Evolutionary conservation across 2,329 filamentous ascomycete species (phyloP).

Genomic region (Cadophora gregata): DNA sequence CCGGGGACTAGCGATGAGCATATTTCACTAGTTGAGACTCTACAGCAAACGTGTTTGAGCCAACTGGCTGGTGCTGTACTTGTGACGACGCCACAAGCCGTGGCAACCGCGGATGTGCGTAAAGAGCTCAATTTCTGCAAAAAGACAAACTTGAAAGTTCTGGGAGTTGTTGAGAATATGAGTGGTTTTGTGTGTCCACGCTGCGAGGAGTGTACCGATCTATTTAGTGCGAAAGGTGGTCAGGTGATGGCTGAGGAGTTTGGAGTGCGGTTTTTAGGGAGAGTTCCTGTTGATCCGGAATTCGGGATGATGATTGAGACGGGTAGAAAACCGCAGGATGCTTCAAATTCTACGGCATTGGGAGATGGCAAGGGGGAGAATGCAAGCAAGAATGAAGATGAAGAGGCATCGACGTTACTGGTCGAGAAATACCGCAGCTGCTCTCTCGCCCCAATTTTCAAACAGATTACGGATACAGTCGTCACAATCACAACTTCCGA

Average conservation of each 20-base stretch:
- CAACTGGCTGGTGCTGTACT: constrained; percentile 88
- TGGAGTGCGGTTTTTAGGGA: constrained; percentile 80
- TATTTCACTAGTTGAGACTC: constrained; percentile 89
- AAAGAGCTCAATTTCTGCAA: constrained; percentile 89
- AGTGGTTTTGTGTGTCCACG: constrained; percentile 84
- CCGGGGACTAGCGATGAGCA: constrained; percentile 97
- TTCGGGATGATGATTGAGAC: constrained; percentile 90
- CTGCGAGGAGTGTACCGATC: constrained; percentile 85
- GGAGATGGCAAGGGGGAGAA: no score
- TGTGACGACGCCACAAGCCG: constrained; percentile 94
- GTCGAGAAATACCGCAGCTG: no score
- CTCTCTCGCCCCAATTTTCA: no score
- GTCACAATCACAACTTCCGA: no score
- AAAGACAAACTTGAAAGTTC: constrained; percentile 80
- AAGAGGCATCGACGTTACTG: no score
- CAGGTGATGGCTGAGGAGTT: constrained; percentile 89
- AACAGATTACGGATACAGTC: no score
- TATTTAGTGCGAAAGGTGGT: constrained; percentile 92
- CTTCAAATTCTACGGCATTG: no score
- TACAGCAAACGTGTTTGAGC: constrained; percentile 67
- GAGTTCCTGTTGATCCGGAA: constrained; percentile 89
- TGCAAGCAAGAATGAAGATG: no score
- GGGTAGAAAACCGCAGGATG: constrained; percentile 67
- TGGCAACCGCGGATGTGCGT: constrained; percentile 87
- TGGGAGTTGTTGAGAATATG: constrained; percentile 98